Percentiles rank a stretch among this genome's conserved stretches.
These are phyloP conservation scores for Ajuga chamaepitys DNA, from an alignment of 257 asterid species.

Conservation along the genomic window DNA sequence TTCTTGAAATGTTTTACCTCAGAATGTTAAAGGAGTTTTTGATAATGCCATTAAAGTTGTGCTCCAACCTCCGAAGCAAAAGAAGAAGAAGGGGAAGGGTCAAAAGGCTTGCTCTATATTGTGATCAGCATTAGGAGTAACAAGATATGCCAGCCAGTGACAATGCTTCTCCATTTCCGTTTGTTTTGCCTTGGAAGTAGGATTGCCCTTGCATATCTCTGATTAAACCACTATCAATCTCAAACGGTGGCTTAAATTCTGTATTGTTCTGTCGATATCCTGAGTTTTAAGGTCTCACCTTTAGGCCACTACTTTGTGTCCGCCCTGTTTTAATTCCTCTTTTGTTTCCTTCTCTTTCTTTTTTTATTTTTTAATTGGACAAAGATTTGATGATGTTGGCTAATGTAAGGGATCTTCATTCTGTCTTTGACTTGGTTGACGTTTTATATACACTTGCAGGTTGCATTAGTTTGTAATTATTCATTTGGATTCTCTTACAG, in stretches of 20 bases:
- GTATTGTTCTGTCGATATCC: conserved; percentile 24
- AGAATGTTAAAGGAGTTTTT: conserved; percentile 51
- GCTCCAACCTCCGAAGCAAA: conserved; percentile 55
- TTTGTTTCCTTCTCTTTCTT: no score
- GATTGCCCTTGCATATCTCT: conserved; percentile 34
- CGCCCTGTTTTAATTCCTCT: conserved; percentile 36
- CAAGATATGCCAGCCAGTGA: conserved; percentile 15
- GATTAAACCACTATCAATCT: conserved; percentile 27
- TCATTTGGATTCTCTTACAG: not conserved
- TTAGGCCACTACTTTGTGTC: conserved; percentile 45
- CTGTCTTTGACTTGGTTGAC: conserved; percentile 5
- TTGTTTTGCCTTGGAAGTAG: conserved; percentile 39
- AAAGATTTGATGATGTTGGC: conserved; percentile 28
- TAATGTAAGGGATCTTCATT: conserved; percentile 16
- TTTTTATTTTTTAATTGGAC: conserved; percentile 38
- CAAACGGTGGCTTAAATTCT: conserved; percentile 30
- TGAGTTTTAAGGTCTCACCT: conserved; percentile 25
- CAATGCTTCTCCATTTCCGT: conserved; percentile 12
- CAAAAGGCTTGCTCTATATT: conserved; percentile 64
- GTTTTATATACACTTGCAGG: not conserved
- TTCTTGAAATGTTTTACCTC: conserved; percentile 3
- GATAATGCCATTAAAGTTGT: conserved; percentile 61
- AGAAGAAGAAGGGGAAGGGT: conserved; percentile 54
- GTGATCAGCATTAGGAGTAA: conserved; percentile 44
- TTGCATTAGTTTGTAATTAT: conserved; percentile 6